phyloP scores from a whole-genome alignment of 768 basidiomycete genomes.

The Lactarius sp. region DNA sequence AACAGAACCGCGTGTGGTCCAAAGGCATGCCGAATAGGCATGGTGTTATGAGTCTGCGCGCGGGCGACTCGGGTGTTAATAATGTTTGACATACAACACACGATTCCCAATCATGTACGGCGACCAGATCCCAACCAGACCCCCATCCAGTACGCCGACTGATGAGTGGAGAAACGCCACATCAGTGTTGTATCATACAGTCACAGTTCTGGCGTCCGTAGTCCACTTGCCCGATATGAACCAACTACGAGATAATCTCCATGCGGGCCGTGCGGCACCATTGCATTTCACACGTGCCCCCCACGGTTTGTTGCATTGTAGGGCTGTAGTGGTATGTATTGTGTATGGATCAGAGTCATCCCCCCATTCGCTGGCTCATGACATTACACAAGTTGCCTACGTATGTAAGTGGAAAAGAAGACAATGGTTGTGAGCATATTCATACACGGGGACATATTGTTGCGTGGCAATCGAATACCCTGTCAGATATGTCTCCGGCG shows the following conservation, averaged over 20 bases:
- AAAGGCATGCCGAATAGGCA: background rate
- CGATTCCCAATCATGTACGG: background rate
- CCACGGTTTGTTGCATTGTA: background rate
- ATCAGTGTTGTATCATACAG: constrained; percentile 2
- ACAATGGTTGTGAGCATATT: background rate
- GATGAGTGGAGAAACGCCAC: constrained; percentile 13
- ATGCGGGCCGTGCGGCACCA: constrained; percentile 1
- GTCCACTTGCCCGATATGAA: constrained; percentile 17
- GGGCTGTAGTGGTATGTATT: background rate
- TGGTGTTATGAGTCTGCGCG: background rate
- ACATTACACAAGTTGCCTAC: background rate
- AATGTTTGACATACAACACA: background rate
- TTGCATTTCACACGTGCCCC: constrained; percentile 3
- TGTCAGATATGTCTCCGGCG: constrained; percentile 9
- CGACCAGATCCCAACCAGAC: constrained; percentile 1
- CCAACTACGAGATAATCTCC: background rate
- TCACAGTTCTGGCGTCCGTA: background rate
- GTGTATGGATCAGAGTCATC: background rate
- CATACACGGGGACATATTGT: background rate
- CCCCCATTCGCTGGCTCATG: too few relatives aligned
- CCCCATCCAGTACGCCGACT: constrained; percentile 1
- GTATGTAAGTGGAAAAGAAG: background rate
- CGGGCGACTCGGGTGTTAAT: constrained; percentile 1
- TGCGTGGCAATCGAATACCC: constrained; percentile 2
- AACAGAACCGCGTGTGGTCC: background rate